Conservation (phyloP, 768 basidiomycete genomes). For the Termitomyces sp. region DNA sequence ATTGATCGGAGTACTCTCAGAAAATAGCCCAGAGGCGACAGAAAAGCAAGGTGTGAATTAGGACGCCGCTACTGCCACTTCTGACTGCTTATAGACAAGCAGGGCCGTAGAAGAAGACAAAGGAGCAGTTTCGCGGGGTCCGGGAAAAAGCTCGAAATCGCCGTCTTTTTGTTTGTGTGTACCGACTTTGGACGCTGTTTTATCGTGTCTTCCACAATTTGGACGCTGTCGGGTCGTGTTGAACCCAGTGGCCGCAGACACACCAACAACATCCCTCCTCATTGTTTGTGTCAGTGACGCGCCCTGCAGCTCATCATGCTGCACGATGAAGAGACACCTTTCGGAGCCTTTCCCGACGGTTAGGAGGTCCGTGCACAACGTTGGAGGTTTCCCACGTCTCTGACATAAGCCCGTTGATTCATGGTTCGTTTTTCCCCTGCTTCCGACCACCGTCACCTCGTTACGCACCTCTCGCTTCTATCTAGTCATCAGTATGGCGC, state of each 20-base stretch:
- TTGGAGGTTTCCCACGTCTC: conserved; percentile 56
- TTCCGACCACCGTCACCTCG: conserved; percentile 46
- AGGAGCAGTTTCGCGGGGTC: not conserved
- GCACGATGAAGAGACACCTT: conserved; percentile 20
- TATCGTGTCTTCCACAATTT: conserved; percentile 75
- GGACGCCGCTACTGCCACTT: not conserved
- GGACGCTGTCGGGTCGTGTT: conserved; percentile 66
- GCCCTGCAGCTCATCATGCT: conserved; percentile 14
- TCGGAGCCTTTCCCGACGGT: conserved; percentile 17
- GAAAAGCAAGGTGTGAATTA: not conserved
- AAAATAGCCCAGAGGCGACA: not conserved
- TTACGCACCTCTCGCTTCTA: conserved; percentile 32
- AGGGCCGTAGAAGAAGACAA: not conserved
- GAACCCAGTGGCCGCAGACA: conserved; percentile 52
- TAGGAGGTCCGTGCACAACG: conserved; percentile 57
- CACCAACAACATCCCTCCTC: conserved; percentile 43
- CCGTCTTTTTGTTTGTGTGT: conserved; percentile 44
- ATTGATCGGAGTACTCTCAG: conserved; percentile 1
- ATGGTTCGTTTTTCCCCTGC: conserved; percentile 42
- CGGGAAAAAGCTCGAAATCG: not conserved
- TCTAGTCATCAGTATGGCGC: conserved; percentile 40
- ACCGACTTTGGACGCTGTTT: conserved; percentile 61
- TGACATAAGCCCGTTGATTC: conserved; percentile 50
- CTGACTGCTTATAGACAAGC: not conserved
- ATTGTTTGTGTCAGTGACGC: conserved; percentile 23